Evolutionary conservation across 2,329 filamentous ascomycete genomes (phyloP).

Genomic region (Dactylella cylindrospora): DNA sequence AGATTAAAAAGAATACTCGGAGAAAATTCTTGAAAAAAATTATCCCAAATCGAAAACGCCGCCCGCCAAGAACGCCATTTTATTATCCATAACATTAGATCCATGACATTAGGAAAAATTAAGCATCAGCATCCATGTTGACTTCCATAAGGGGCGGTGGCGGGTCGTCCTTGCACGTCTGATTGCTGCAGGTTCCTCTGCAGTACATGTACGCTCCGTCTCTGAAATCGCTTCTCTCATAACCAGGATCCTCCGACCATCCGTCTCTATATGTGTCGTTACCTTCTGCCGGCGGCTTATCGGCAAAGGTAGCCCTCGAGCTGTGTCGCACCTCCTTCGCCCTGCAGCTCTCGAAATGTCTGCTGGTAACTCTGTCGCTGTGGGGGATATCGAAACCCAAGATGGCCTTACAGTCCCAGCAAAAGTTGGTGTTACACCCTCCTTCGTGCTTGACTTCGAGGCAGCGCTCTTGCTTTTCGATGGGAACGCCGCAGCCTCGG

Average conservation of each 20-base stretch:
- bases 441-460: conserved; percentile 32
- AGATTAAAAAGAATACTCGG: too few relatives aligned
- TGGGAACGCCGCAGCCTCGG: conserved; percentile 31
- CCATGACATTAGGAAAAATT: too few relatives aligned
- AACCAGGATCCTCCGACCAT: conserved; percentile 16
- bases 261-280: conserved; percentile 35
- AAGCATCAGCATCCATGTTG: too few relatives aligned
- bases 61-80: too few relatives aligned
- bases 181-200: conserved; percentile 17
- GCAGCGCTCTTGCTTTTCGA: conserved; percentile 36
- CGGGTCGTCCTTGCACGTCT: conserved; percentile 29
- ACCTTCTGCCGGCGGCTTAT: conserved; percentile 30
- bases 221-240: conserved; percentile 24
- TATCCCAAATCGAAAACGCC: too few relatives aligned
- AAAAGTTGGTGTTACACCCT: conserved; percentile 42
- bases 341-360: conserved; percentile 35
- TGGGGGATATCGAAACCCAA: conserved; percentile 32
- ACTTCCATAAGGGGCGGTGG: too few relatives aligned
- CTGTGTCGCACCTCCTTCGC: conserved; percentile 40
- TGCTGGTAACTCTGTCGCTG: conserved; percentile 34
- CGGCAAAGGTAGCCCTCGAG: conserved; percentile 17
- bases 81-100: too few relatives aligned
- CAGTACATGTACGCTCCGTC: conserved; percentile 41
- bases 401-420: conserved; percentile 42
- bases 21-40: too few relatives aligned